Percentiles rank a stretch among this genome's conserved stretches.
phyloP scores from a whole-genome alignment of 1,139 yeast species.

The Suhomyces bolitotheri region DNA sequence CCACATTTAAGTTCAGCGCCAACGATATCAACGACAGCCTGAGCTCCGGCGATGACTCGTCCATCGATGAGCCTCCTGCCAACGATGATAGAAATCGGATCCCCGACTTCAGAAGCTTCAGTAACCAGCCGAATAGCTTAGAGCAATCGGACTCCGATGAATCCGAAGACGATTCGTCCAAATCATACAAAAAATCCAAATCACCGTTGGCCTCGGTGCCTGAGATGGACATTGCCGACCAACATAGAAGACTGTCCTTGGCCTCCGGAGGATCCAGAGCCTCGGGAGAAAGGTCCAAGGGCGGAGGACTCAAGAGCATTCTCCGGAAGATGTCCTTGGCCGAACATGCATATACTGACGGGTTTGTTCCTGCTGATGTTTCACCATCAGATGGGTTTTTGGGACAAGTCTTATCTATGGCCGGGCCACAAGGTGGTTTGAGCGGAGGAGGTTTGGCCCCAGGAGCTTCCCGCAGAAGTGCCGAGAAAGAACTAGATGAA shows the following conservation, averaged over 20 bases:
- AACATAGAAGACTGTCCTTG: constrained; percentile 13
- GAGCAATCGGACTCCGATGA: constrained; percentile 14
- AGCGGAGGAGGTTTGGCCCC: constrained; percentile 49
- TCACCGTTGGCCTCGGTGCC: constrained; percentile 2
- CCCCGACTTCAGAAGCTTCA: constrained; percentile 7
- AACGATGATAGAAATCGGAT: constrained; percentile 1
- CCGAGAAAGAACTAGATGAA: constrained; percentile 26
- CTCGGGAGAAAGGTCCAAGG: constrained; percentile 7
- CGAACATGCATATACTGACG: constrained; percentile 31
- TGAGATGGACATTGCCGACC: constrained; percentile 27
- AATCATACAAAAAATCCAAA: constrained; percentile 4
- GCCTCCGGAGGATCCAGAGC: constrained; percentile 8
- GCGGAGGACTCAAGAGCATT: constrained; percentile 18
- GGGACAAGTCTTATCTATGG: constrained; percentile 36
- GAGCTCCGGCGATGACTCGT: constrained; percentile 9
- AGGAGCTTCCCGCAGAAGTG: constrained; percentile 33
- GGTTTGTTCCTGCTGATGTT: constrained; percentile 16
- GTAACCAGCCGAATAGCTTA: constrained; percentile 10
- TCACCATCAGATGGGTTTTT: constrained; percentile 41
- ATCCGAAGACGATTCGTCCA: constrained; percentile 11
- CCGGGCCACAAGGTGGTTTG: constrained; percentile 25
- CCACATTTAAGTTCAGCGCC: constrained; percentile 18
- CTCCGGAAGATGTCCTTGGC: constrained; percentile 39
- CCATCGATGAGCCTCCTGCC: constrained; percentile 7
- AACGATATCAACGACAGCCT: constrained; percentile 9